Percentiles rank a stretch among this genome's conserved stretches.
These are phyloP conservation scores for Thyridium curvatum DNA, from an alignment of 2,329 filamentous ascomycete species.

Conservation along the genomic window DNA sequence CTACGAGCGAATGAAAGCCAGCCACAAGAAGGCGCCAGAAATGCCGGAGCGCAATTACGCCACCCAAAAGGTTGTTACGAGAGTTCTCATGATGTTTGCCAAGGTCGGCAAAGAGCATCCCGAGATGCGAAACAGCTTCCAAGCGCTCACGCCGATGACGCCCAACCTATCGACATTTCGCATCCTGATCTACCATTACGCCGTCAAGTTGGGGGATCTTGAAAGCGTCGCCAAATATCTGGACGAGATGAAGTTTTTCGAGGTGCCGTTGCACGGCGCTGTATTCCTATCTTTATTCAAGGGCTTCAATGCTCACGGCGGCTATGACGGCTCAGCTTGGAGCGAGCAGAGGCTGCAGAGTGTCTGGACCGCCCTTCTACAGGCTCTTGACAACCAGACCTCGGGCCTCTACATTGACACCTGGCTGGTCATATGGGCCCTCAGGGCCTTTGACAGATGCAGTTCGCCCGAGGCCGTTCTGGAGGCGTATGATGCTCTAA, in stretches of 20 bases:
- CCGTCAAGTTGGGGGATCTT: slow-evolving; percentile 62
- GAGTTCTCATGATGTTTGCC: slow-evolving; percentile 52
- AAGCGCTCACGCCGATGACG: slow-evolving; percentile 57
- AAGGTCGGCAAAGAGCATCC: slow-evolving; percentile 48
- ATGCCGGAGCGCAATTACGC: slow-evolving; percentile 40
- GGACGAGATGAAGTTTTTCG: slow-evolving; percentile 69
- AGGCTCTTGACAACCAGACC: slow-evolving; percentile 40
- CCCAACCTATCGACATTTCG: slow-evolving; percentile 77
- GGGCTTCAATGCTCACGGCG: slow-evolving; percentile 72
- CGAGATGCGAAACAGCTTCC: slow-evolving; percentile 44
- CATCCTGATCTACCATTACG: slow-evolving; percentile 71
- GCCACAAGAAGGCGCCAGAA: slow-evolving; percentile 33
- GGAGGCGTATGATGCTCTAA: slow-evolving; percentile 46
- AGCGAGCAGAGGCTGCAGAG: slow-evolving; percentile 59
- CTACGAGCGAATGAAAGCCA: slow-evolving; percentile 75
- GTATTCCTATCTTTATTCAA: slow-evolving; percentile 79
- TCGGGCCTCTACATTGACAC: slow-evolving; percentile 45
- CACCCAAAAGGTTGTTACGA: slow-evolving; percentile 43
- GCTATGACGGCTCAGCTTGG: slow-evolving; percentile 61
- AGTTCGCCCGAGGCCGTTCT: slow-evolving; percentile 43
- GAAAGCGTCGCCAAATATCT: slow-evolving; percentile 64
- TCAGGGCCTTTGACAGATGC: slow-evolving; percentile 60
- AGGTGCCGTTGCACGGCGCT: slow-evolving; percentile 64
- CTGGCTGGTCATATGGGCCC: slow-evolving; percentile 55
- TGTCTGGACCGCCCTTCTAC: slow-evolving; percentile 60